phyloP scores from a whole-genome alignment of 352 stramenopile species.

The Blastocystis hominis region DNA sequence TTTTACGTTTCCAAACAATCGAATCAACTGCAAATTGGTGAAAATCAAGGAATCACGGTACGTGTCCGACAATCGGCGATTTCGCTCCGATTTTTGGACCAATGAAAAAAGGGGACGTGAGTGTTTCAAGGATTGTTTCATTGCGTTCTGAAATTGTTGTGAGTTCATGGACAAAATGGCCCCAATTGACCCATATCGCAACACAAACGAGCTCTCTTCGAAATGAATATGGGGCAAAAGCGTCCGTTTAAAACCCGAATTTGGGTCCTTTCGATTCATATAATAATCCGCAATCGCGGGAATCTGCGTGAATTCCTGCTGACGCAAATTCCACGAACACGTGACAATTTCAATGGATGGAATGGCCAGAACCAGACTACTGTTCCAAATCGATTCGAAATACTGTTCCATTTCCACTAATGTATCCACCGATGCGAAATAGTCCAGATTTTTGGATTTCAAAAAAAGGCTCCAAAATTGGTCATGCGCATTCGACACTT shows the following conservation, averaged over 20 bases:
- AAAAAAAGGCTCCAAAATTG: conserved; percentile 4
- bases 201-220: neutral
- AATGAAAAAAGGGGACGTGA: neutral
- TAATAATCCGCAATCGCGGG: neutral
- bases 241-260: neutral
- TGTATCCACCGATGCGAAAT: neutral
- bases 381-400: neutral
- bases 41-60: conserved; percentile 81
- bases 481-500: neutral
- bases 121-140: neutral
- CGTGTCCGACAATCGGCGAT: conserved; percentile 67
- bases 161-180: neutral
- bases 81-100: neutral
- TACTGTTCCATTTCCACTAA: neutral
- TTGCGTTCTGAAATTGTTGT: neutral
- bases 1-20: conserved; percentile 70
- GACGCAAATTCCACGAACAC: neutral
- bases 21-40: conserved; percentile 80
- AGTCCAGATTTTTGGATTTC: neutral
- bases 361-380: neutral
- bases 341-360: conserved; percentile 5
- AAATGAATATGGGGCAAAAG: neutral
- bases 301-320: conserved; percentile 1
- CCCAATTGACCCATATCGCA: neutral
- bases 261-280: neutral